Base-by-base conservation (phyloP, 148 eudicot species). In the Linanthus parryae region DNA sequence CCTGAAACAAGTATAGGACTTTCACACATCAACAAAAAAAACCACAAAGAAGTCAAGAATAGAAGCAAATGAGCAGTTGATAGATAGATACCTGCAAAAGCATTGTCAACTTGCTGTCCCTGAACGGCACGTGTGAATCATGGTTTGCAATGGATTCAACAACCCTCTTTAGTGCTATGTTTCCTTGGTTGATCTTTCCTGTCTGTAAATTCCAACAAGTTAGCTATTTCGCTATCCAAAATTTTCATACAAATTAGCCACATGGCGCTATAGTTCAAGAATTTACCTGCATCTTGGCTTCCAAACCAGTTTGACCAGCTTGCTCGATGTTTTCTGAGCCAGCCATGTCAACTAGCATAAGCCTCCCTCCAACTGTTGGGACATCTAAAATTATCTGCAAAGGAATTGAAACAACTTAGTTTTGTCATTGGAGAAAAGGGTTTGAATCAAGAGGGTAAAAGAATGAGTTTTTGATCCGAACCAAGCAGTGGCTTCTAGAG, bases 401-500 rank as follows among this genome's bases (percentile, higher is more conserved):
- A 1, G 15, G n/a, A n/a, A n/a, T 27, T 27, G 36, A 9, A 38
- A 18, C 21, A 43, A 35, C 25, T 17, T 48, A 2, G 11, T 21
- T 4, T 57, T 12, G 30, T 33, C 24, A 55, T n/a, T n/a, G n/a
- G 1, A 8, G 63, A 57, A 26, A 2, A n/a, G 12, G 23, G 9
- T 39, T 23, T 5, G 28, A 16, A 23, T 10, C 14, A 24, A 26
- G 39, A 23, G 16, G 1, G 7, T 6, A 12, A 8, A 21, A 24
- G 38, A 24, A 18, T 14, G 15, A 2, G 4, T 45, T 9, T 25
- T 1, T 20, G 48, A 25, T 52, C 9, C 70, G 55, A 37, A 92
- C 99, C 94, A 92, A 69, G 99, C 99, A 92, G 58, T 92, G 99
- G 73, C 99, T 92, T 34, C 99, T 62, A 24, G 99, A 92, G 68